Evolutionary conservation across 257 asterid species (phyloP), one percentile per base, ranked within the genome.

Genomic region (Ballota nigra): DNA sequence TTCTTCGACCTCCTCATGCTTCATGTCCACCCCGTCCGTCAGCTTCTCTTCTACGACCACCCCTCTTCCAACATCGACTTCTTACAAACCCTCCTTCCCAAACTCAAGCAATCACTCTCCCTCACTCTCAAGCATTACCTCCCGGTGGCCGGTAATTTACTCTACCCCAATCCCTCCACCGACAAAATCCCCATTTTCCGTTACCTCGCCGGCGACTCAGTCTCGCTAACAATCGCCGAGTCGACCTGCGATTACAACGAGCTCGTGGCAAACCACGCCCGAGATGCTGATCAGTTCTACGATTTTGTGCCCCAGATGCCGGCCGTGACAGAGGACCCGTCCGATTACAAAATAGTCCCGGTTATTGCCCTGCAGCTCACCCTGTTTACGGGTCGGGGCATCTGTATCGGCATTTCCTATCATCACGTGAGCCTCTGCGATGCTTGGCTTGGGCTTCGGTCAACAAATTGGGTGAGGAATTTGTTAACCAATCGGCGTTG

Each of bases 31-130:
- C 84, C 78, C 1, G 51, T 78, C 8, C 89, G 81, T 6, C 80
- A 78, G 29, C 75, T 86, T 22, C 49, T 84, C 66, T 86, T 88
- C 80, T 88, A 81, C 67, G 65, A 74, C 31, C 26, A 64, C 62
- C 75, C 87, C 0, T 70, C 47, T n/a, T 72, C 89, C 38, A 33
- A 33, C 2, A 28, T 4, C 31, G 31, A 28, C 31, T 28, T 28
- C 4, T 28, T 28, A 28, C 3, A 28, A 28, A 28, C 31, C 31
- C 31, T 28, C n/a, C n/a, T n/a, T n/a, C n/a, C n/a, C n/a, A n/a
- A n/a, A n/a, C n/a, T n/a, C n/a, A n/a, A n/a, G n/a, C 2, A 4
- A 3, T 89, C 89, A 0, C 86, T 87, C 69, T 82, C 89, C 51
- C 63, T 78, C 47, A 28, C 91, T 47, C 89, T 89, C 65, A 81